A percentile compares a stretch with the other conserved stretches of the same genome.
Conservation (phyloP, 257 asterid genomes). For the Haberlea rhodopensis region DNA sequence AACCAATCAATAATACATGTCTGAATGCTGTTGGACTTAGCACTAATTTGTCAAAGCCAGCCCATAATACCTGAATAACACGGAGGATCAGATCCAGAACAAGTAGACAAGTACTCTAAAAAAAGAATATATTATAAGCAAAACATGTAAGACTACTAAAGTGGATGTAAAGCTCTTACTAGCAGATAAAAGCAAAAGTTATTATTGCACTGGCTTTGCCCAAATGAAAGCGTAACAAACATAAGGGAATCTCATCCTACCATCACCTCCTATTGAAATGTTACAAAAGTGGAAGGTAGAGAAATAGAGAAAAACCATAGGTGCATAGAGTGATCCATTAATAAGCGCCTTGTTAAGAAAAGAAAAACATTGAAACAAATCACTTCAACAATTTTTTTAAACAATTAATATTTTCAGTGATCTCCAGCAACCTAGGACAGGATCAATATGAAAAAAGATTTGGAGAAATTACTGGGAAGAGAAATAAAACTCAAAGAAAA, state of each 20-base stretch:
- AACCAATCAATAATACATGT: constrained; percentile 63
- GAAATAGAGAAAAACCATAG: not conserved
- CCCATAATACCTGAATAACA: constrained; percentile 65
- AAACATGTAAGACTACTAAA: constrained; percentile 2
- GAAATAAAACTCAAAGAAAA: not conserved
- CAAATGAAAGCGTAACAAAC: not conserved
- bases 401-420: not conserved
- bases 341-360: not conserved
- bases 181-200: constrained; percentile 18
- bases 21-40: constrained; percentile 39
- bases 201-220: not conserved
- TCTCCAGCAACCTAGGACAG: not conserved
- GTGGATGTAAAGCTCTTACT: constrained; percentile 13
- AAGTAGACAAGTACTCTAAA: constrained; percentile 15
- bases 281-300: not conserved
- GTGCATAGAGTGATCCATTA: not conserved
- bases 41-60: constrained; percentile 73
- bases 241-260: not conserved
- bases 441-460: not conserved
- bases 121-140: constrained; percentile 12
- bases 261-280: not conserved
- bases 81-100: constrained; percentile 27
- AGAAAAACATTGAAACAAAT: no score
- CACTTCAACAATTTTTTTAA: not conserved
- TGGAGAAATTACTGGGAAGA: not conserved